Evolutionary conservation across 805 yeast species (phyloP), one percentile per base, ranked within the genome.

Genomic region (Cyberlindnera japonica): DNA sequence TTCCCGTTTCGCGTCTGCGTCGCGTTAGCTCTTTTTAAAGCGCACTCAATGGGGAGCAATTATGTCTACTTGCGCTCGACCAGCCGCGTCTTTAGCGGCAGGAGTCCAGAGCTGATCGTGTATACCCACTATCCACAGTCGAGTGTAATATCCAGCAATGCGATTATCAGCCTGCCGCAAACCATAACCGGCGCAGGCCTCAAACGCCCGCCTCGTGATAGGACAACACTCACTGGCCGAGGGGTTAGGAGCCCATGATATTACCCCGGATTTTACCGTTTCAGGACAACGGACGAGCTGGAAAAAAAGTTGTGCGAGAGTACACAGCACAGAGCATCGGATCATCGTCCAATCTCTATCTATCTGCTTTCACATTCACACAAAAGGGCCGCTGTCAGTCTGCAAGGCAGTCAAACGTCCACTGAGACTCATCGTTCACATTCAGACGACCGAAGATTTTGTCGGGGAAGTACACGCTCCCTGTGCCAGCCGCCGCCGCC

Each of bases 231-330:
- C 25, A 16, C 19, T 12, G 23, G 31, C 31, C 24, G n/a, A 23
- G 35, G 35, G 33, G 37, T 38, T 38, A 28, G 12, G 38, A 29
- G 35, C 37, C 35, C 34, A n/a, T 16, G 32, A 7, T 4, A 10
- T 3, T 9, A 8, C 17, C 27, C 37, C 46, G 42, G 46, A 35
- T 31, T 35, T 35, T 38, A 26, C 46, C 37, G 19, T 28, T 29
- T 38, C 15, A 19, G 41, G 35, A 22, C 7, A n/a, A 19, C 12
- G 40, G 30, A 27, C 8, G 11, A 14, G 12, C 35, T 32, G 35
- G 22, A 33, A 32, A 40, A 40, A 40, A 35, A 26, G 28, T 16
- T 20, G 34, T 20, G 24, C 19, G 26, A 31, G 19, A 18, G 18
- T 16, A n/a, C 19, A 11, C 18, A 31, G 25, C 16, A 10, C 12